A percentile compares a stretch with the other conserved stretches of the same genome.
phyloP scores from a whole-genome alignment of 306 rosid genomes.

The Pterocarpus macrocarpus region DNA sequence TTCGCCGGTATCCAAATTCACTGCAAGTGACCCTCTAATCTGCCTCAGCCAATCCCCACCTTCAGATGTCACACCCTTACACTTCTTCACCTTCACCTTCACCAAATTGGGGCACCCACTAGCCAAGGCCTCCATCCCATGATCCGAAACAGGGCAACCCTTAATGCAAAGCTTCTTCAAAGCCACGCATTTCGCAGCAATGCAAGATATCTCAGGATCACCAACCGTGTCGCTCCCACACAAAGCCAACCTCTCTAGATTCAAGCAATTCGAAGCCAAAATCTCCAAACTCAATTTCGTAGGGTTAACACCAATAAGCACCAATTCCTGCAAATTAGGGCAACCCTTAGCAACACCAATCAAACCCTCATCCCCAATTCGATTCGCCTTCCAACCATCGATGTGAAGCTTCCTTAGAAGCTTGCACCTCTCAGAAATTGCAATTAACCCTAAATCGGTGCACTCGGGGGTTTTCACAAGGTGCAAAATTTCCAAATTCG shows the following conservation, averaged over 20 bases:
- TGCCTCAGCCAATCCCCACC: slow-evolving; percentile 87
- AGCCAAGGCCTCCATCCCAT: slow-evolving; percentile 84
- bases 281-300: slow-evolving; percentile 79
- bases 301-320: slow-evolving; percentile 92
- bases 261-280: slow-evolving; percentile 83
- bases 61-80: slow-evolving; percentile 79
- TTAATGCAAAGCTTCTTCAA: slow-evolving; percentile 96
- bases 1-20: slow-evolving; percentile 84
- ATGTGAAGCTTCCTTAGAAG: slow-evolving; percentile 90
- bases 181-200: slow-evolving; percentile 88
- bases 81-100: slow-evolving; percentile 96
- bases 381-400: slow-evolving; percentile 94
- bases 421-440: slow-evolving; percentile 83
- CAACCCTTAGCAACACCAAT: slow-evolving; percentile 80
- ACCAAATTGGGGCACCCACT: slow-evolving; percentile 96
- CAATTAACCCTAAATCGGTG: slow-evolving; percentile 74
- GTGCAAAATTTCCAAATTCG: slow-evolving; percentile 86
- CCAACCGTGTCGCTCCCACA: slow-evolving; percentile 96
- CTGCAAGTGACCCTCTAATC: slow-evolving; percentile 73
- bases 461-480: slow-evolving; percentile 95
- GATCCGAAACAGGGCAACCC: slow-evolving; percentile 89
- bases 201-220: slow-evolving; percentile 85
- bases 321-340: slow-evolving; percentile 86
- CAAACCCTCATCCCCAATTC: slow-evolving; percentile 91
- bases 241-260: slow-evolving; percentile 89